Evolutionary conservation across 1,284 basidiomycete species (phyloP), one percentile per base, ranked within the genome.

Genomic region (Vanrija sp.): DNA sequence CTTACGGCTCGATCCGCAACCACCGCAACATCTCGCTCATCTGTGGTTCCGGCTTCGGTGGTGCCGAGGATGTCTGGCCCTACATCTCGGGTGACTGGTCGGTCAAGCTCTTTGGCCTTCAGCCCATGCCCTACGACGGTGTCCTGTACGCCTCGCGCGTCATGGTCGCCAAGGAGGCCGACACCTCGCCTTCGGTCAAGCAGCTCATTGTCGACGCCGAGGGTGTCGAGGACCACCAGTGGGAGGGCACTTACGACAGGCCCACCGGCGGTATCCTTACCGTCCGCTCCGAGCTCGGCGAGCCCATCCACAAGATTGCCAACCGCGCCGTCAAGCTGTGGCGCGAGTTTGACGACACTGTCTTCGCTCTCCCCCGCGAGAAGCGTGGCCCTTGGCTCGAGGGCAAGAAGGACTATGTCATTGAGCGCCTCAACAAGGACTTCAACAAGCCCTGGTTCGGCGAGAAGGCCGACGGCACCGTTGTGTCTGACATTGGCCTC

Each of bases 41-140:
- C 51, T 94, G 84, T 57, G 96, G 96, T n/a, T 96, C 92, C 54
- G 95, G 95, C 49, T 98, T 98, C 71, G 95, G 95, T 69, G 89
- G 86, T 47, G 89, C 90, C 12, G 92, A 96, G 51, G 95, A 97
- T 72, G 83, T 96, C 58, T 98, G 91, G 91, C 94, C 94, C 0
- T 98, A 98, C 79, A 83, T 98, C 52, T 90, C 87, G 52, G 96
- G 96, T 69, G 91, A 97, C 69, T 98, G 95, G 96, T 89, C 90
- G 5, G 82, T 86, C 61, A 80, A 86, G 60, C 79, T 81, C 67
- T 97, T 88, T 71, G 86, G 85, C 56, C 82, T 87, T 44, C 91
- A 97, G 77, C 87, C 89, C n/a, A 98, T 98, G 96, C 95, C 95
- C 2, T 97, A 95, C 80, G 95, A 98, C 67, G 96, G 94, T 57